Conservation (phyloP, 306 rosid genomes). For the Chamaecrista fasciculata region DNA sequence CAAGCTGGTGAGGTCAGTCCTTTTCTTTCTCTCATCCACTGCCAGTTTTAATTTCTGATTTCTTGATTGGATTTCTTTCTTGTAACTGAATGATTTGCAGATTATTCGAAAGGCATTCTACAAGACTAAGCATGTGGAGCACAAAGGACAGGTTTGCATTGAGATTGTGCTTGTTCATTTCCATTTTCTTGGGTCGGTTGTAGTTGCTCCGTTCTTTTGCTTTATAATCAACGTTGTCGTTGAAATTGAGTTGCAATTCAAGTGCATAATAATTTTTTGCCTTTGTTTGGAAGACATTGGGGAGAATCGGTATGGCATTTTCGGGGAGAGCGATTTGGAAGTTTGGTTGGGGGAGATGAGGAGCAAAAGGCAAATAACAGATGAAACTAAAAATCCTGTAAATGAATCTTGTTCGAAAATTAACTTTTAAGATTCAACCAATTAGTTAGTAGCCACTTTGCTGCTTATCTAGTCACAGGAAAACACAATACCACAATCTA, state of each 20-base stretch:
- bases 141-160: slow-evolving; percentile 65
- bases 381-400: background rate
- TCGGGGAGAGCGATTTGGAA: background rate
- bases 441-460: background rate
- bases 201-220: background rate
- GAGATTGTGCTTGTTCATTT: background rate
- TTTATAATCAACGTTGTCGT: background rate
- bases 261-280: background rate
- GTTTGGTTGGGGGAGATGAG: background rate
- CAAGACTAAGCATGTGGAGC: slow-evolving; percentile 64
- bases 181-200: background rate
- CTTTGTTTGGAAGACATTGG: background rate
- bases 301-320: background rate
- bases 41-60: background rate
- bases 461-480: background rate
- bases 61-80: background rate
- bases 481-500: background rate
- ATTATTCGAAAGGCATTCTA: slow-evolving; percentile 68
- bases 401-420: background rate
- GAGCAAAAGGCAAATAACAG: background rate
- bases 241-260: background rate
- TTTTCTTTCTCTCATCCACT: background rate
- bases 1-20: slow-evolving; percentile 70
- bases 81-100: slow-evolving; percentile 35
- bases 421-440: background rate